A percentile compares a stretch with the other conserved stretches of the same genome.
phyloP scores from a whole-genome alignment of 148 eudicot species.

The Rhododendron vialii region DNA sequence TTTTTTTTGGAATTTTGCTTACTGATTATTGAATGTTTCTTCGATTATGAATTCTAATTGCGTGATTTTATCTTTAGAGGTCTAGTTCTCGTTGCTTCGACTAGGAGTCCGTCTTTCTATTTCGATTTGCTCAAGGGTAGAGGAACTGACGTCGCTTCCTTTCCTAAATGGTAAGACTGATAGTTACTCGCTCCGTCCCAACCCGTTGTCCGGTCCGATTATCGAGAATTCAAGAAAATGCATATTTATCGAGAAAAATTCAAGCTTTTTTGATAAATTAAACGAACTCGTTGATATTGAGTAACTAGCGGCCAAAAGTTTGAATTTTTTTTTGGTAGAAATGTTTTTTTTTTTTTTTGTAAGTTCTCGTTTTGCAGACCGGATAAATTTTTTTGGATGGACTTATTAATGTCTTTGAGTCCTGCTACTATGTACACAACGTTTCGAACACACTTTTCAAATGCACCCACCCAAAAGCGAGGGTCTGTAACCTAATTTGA shows the following conservation, averaged over 20 bases:
- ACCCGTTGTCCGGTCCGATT: background rate
- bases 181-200: background rate
- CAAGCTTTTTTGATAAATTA: no score
- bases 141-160: slow-evolving; percentile 36
- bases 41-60: background rate
- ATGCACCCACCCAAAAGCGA: background rate
- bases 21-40: background rate
- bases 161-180: slow-evolving; percentile 38
- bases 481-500: background rate
- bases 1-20: background rate
- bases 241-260: background rate
- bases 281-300: background rate
- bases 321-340: no score
- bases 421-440: no score
- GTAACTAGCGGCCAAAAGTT: background rate
- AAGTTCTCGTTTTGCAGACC: no score
- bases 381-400: no score
- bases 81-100: slow-evolving; percentile 60
- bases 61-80: slow-evolving; percentile 37
- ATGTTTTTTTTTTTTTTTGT: no score
- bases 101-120: slow-evolving; percentile 68
- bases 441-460: no score
- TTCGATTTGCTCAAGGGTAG: slow-evolving; percentile 46
- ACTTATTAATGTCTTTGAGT: background rate
- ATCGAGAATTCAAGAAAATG: no score